phyloP scores from a whole-genome alignment of 176 grass and related monocot species.

The Saccharum officinarum region DNA sequence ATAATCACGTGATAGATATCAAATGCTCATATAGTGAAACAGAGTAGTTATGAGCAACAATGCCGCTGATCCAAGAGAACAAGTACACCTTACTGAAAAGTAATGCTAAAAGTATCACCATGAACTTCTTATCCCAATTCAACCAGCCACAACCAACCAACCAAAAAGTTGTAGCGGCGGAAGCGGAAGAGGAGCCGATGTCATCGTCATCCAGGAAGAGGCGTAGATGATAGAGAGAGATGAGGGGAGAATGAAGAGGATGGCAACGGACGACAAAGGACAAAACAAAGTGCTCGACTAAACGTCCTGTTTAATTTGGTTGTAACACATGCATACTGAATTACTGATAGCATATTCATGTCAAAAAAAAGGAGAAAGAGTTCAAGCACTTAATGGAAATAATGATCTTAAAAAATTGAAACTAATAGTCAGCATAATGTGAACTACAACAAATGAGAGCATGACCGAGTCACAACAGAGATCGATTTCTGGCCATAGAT shows the following conservation, averaged over 20 bases:
- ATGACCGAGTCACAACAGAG: not conserved
- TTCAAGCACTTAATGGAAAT: not conserved
- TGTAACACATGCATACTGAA: not conserved
- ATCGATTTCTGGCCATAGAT: too few relatives aligned
- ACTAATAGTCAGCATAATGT: not conserved
- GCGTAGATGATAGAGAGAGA: too few relatives aligned
- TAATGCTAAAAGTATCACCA: not conserved
- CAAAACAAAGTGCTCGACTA: not conserved
- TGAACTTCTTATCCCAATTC: not conserved
- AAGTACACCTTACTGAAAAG: not conserved
- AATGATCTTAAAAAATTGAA: not conserved
- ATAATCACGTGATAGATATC: not conserved
- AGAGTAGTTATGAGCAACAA: not conserved
- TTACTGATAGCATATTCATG: not conserved
- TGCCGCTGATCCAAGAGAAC: not conserved
- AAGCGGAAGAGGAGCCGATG: not conserved
- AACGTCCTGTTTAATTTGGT: not conserved
- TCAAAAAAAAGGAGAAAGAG: constrained; percentile 5
- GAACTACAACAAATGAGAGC: not conserved
- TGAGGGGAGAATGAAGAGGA: too few relatives aligned
- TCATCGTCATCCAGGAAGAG: not conserved
- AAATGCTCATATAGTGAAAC: not conserved
- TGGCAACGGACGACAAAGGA: too few relatives aligned
- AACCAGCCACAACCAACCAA: constrained; percentile 16
- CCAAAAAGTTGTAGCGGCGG: not conserved